phyloP scores from a whole-genome alignment of 2,329 filamentous ascomycete species.

The Plenodomus biglobosus region DNA sequence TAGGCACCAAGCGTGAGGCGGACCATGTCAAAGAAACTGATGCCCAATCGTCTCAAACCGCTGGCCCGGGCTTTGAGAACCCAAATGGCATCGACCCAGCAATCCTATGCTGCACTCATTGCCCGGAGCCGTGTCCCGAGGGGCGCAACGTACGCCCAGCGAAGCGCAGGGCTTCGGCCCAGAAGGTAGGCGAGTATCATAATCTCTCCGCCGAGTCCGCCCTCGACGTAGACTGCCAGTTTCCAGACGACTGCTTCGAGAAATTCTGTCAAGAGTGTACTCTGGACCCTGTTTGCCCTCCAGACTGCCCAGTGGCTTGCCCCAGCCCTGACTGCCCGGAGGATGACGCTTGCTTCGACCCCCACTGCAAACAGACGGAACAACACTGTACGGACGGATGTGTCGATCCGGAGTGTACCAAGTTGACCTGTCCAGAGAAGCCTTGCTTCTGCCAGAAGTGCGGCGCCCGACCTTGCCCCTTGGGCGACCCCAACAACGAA shows the following conservation, averaged over 20 bases:
- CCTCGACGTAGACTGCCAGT: slow-evolving; percentile 32
- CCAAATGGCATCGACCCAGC: background rate
- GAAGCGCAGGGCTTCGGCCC: slow-evolving; percentile 38
- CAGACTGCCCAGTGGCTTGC: slow-evolving; percentile 25
- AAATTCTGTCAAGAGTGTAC: slow-evolving; percentile 42
- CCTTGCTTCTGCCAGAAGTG: slow-evolving; percentile 43
- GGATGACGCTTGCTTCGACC: slow-evolving; percentile 42
- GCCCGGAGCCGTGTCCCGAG: slow-evolving; percentile 25
- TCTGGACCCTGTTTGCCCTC: slow-evolving; percentile 30
- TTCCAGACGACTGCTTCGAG: slow-evolving; percentile 39
- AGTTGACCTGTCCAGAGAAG: slow-evolving; percentile 31
- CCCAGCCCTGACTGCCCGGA: slow-evolving; percentile 33
- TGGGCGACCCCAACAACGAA: slow-evolving; percentile 34
- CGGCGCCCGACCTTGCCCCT: slow-evolving; percentile 33
- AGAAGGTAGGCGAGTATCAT: slow-evolving; percentile 37
- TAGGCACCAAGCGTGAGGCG: slow-evolving; percentile 38
- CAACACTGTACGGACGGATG: slow-evolving; percentile 36
- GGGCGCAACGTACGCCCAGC: slow-evolving; percentile 26
- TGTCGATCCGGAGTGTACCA: slow-evolving; percentile 40
- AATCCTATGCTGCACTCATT: slow-evolving; percentile 31
- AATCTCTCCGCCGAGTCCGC: slow-evolving; percentile 16
- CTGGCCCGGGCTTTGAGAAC: background rate
- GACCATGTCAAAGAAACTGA: slow-evolving; percentile 17
- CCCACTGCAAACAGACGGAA: slow-evolving; percentile 34
- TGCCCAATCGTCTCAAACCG: background rate